Base-by-base conservation (phyloP, 2,329 filamentous ascomycete genomes). In the Anisogramma anomala region DNA sequence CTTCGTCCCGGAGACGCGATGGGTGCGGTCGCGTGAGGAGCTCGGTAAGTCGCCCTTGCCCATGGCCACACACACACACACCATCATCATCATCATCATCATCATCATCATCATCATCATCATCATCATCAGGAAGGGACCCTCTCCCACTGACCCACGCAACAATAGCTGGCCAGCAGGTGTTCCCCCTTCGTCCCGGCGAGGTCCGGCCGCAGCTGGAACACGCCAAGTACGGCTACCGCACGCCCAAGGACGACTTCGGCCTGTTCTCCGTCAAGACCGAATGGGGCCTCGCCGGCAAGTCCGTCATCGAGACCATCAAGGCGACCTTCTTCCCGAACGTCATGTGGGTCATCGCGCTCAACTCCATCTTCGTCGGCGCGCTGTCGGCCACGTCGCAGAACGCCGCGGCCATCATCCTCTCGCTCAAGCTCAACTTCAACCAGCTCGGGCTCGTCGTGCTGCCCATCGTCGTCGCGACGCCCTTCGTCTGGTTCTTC, bases 1-100 rank as follows among this genome's bases (percentile, higher is more conserved):
- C 23, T 48, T 50, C 5, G 49, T 53, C 7, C 51, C 51, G 5
- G 51, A 53, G 43, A 52, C 50, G 5, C 36, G 50, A 8, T 45
- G 42, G 45, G 36, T 41, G 1, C 45, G 51, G 9, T 48, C 49
- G 13, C 32, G 19, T 6, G 50, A 47, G 3, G 50, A 52, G 23
- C 48, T 53, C 9, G 47, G 51, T 53, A 42, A 18, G 46, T 42
- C 5, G 11, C 10, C n/a, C 2, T 5, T 10, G 11, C n/a, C 14
- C 5, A 19, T 19, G 5, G n/a, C n/a, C n/a, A n/a, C n/a, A n/a
- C n/a, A n/a, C n/a, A n/a, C n/a, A n/a, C n/a, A n/a, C n/a, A n/a
- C n/a, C n/a, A n/a, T n/a, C n/a, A n/a, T n/a, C n/a, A n/a, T n/a
- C n/a, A n/a, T n/a, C n/a, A n/a, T n/a, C n/a, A n/a, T n/a, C n/a